These are phyloP conservation scores for Cucurbita ficifolia DNA, from an alignment of 306 rosid species.

Conservation along the genomic window DNA sequence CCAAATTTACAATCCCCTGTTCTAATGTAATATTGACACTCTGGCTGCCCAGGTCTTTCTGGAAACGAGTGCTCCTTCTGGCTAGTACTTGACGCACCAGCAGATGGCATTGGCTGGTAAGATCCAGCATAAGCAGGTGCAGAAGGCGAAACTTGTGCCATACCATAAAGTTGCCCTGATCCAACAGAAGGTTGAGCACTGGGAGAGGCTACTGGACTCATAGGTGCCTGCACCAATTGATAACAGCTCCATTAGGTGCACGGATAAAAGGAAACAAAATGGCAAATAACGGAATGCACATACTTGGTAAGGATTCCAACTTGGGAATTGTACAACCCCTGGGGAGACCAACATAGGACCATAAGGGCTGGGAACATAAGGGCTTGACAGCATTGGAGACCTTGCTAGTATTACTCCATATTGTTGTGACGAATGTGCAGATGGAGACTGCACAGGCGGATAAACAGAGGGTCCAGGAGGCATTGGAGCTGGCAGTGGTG, in stretches of 20 bases:
- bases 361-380: conserved; percentile 62
- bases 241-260: conserved; percentile 18
- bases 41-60: conserved; percentile 89
- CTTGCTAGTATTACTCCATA: conserved; percentile 72
- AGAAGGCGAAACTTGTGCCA: conserved; percentile 44
- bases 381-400: conserved; percentile 63
- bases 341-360: conserved; percentile 69
- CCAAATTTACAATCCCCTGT: conserved; percentile 98
- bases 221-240: conserved; percentile 41
- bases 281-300: conserved; percentile 15
- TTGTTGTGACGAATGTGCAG: conserved; percentile 63
- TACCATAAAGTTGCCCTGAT: conserved; percentile 48
- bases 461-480: conserved; percentile 40
- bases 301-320: conserved; percentile 86
- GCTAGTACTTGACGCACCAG: conserved; percentile 43
- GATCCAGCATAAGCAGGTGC: conserved; percentile 42
- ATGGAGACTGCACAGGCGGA: conserved; percentile 52
- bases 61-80: conserved; percentile 72
- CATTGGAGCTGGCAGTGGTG: conserved; percentile 36
- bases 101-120: conserved; percentile 43
- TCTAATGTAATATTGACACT: conserved; percentile 81
- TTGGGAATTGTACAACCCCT: conserved; percentile 52
- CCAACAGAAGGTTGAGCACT: conserved; percentile 43
- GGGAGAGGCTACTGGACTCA: conserved; percentile 54
- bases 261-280: conserved; percentile 10